Evolutionary conservation across 2,329 filamentous ascomycete genomes (phyloP), one percentile per base, ranked within the genome.

Genomic region (Calonectria honghensis): DNA sequence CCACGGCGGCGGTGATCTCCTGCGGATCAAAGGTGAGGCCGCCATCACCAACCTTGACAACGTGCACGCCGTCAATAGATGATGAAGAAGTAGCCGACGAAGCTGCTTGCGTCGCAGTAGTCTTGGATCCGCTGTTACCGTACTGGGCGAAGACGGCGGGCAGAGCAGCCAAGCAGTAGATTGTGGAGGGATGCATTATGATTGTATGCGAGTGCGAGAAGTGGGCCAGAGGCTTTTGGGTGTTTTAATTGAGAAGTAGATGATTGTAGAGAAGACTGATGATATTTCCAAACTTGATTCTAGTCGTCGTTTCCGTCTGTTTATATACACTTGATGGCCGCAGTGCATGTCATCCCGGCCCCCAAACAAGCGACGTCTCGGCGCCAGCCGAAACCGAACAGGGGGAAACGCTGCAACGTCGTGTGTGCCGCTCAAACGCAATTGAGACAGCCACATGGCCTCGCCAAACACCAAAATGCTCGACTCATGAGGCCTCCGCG

Each of bases 1-100:
- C 91, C 6, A 87, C 83, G 2, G 84, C 82, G 24, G 90, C 91
- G 24, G 84, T 83, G 73, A 93, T 78, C 68, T 86, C 86, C 72
- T 88, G 84, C 11, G 91, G 91, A 14, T 82, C 85, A 82, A 90
- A 93, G 29, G 81, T 85, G 39, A 91, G 81, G 16, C 82, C 79
- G 6, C 69, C 70, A 13, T 79, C 77, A 13, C 79, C 79, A 29
- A 81, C 79, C 50, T 81, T 81, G 50, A 80, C 79, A 18, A 81
- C 54, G 39, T 80, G 79, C 27, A 75, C 74, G 6, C 70, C 70
- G 10, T 65, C 45, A 6, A 37, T 14, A 18, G 63, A 10, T 31
- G 70, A 54, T 11, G 70, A 32, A 27, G 68, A 52, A 6, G 70
- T 59, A 1, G 59, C 10, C 24, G 61, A 50, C 11, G 65, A 68